Percentiles rank a stretch among this genome's conserved stretches.
phyloP scores from a whole-genome alignment of 1,284 basidiomycete genomes.

The Pseudozyma pruni region DNA sequence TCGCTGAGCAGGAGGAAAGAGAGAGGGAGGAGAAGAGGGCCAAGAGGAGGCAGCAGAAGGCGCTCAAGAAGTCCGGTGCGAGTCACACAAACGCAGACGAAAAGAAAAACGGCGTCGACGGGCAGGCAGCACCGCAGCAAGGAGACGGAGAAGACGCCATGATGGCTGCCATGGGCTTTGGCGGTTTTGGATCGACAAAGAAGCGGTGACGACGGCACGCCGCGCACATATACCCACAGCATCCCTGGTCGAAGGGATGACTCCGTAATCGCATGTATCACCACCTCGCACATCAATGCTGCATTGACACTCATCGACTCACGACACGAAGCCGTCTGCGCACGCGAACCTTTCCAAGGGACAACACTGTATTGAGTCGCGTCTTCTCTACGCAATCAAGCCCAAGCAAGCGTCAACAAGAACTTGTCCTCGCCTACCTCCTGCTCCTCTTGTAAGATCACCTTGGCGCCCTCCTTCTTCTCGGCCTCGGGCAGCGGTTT shows the following conservation, averaged over 20 bases:
- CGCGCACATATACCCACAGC: background rate
- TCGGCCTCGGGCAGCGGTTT: slow-evolving; percentile 51
- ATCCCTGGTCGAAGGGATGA: too few relatives aligned
- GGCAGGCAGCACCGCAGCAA: background rate
- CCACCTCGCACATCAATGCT: background rate
- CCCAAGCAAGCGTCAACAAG: slow-evolving; percentile 68
- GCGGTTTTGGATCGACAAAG: slow-evolving; percentile 84
- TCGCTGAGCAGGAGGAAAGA: slow-evolving; percentile 73
- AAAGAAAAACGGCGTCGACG: too few relatives aligned
- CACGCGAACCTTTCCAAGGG: background rate
- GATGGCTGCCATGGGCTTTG: slow-evolving; percentile 90
- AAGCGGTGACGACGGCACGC: slow-evolving; percentile 16
- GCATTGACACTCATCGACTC: background rate
- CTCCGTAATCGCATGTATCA: background rate
- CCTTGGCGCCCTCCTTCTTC: slow-evolving; percentile 70
- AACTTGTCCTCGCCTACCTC: slow-evolving; percentile 87
- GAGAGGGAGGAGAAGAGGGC: slow-evolving; percentile 74
- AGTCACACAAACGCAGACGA: background rate
- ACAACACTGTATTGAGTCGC: background rate
- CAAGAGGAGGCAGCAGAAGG: slow-evolving; percentile 79
- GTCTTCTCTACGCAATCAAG: slow-evolving; percentile 4
- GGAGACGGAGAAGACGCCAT: slow-evolving; percentile 73
- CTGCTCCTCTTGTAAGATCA: slow-evolving; percentile 85
- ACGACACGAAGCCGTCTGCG: background rate
- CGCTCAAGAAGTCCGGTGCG: slow-evolving; percentile 68